Evolutionary conservation across 345 rosid species (phyloP).

Genomic region (Erucastrum elatum): DNA sequence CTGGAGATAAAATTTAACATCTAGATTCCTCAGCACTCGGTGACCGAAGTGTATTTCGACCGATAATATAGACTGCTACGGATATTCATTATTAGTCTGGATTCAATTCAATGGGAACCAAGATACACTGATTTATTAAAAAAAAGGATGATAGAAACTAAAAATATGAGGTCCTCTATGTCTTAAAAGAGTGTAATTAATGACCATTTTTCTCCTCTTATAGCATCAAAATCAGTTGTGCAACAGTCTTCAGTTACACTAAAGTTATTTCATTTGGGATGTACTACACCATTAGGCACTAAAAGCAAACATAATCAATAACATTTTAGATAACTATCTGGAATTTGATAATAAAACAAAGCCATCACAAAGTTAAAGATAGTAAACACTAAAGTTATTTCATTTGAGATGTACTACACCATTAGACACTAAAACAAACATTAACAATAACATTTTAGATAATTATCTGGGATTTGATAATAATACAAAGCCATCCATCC

Average conservation of each 20-base stretch:
- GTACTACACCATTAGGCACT: not conserved
- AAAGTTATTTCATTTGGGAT: not conserved
- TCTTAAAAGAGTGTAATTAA: not conserved
- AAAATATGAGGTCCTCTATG: not conserved
- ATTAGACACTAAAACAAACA: not conserved
- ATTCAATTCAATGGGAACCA: no score
- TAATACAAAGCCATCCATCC: slow-evolving; percentile 28
- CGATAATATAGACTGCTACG: no score
- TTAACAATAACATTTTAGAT: slow-evolving; percentile 4
- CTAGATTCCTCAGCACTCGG: no score
- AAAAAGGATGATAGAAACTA: not conserved
- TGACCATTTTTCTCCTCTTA: slow-evolving; percentile 10
- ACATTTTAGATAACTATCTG: slow-evolving; percentile 11
- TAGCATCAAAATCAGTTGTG: not conserved
- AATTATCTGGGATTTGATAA: slow-evolving; percentile 18
- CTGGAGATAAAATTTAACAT: no score
- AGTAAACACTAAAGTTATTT: slow-evolving; percentile 1
- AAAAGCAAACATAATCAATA: not conserved
- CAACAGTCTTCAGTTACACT: not conserved
- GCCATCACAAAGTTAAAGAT: slow-evolving; percentile 27
- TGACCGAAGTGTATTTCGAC: no score
- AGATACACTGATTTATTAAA: no score
- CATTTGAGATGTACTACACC: not conserved
- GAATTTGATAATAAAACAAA: slow-evolving; percentile 21
- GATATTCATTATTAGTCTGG: no score